phyloP scores from a whole-genome alignment of 176 grass and related monocot species.

The Musa schizocarpa region DNA sequence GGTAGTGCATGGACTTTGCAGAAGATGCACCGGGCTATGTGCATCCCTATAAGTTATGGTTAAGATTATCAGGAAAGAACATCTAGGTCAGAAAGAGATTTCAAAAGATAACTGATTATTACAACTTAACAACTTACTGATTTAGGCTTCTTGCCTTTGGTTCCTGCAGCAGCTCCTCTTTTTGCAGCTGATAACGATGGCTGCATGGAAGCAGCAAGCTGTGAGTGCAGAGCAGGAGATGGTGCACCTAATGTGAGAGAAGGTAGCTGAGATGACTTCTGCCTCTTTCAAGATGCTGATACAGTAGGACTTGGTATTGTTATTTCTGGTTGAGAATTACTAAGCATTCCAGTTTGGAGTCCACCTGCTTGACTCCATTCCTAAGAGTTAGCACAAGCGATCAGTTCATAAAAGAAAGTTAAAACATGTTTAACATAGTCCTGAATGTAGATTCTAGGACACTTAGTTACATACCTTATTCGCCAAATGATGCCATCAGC shows the following conservation, averaged over 20 bases:
- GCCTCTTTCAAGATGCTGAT: slow-evolving; percentile 59
- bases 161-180: slow-evolving; percentile 38
- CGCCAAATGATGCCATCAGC: slow-evolving; percentile 70
- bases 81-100: background rate
- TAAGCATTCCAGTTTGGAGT: background rate
- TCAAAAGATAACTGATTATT: background rate
- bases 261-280: slow-evolving; percentile 65
- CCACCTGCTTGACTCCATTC: slow-evolving; percentile 5
- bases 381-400: background rate
- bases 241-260: background rate
- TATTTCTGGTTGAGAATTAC: slow-evolving; percentile 5
- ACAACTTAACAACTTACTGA: slow-evolving; percentile 38
- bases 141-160: slow-evolving; percentile 70
- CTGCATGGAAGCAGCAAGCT: slow-evolving; percentile 46
- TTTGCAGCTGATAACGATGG: slow-evolving; percentile 58
- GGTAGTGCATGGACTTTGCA: slow-evolving; percentile 30
- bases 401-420: background rate
- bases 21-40: slow-evolving; percentile 46
- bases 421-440: background rate
- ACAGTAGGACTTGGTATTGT: background rate
- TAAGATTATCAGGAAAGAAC: slow-evolving; percentile 8
- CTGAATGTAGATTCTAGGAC: no score
- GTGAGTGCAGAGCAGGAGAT: slow-evolving; percentile 42
- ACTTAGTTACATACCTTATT: slow-evolving; percentile 42
- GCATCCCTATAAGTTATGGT: slow-evolving; percentile 42